phyloP scores from a whole-genome alignment of 805 yeast genomes.

The Priceomyces castillae region DNA sequence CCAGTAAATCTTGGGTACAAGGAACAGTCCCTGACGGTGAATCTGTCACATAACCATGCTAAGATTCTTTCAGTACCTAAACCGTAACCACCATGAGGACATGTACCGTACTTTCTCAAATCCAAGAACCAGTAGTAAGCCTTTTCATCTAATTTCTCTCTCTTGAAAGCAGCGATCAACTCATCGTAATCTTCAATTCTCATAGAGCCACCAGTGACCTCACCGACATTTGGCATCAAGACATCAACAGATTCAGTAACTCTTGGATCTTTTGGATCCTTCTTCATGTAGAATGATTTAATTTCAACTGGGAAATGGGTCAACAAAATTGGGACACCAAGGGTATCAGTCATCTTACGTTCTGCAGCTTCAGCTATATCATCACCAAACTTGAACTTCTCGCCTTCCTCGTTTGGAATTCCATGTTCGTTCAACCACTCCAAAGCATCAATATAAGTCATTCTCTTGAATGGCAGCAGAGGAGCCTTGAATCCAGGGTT shows the following conservation, averaged over 20 bases:
- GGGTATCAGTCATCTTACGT: slow-evolving; percentile 95
- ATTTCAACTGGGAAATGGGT: slow-evolving; percentile 95
- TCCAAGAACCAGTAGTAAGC: slow-evolving; percentile 96
- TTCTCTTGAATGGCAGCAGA: slow-evolving; percentile 79
- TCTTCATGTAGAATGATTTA: slow-evolving; percentile 97
- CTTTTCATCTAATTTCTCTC: slow-evolving; percentile 81
- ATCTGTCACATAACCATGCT: slow-evolving; percentile 97
- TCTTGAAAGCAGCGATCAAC: slow-evolving; percentile 83
- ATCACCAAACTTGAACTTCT: slow-evolving; percentile 92
- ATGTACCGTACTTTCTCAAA: slow-evolving; percentile 94
- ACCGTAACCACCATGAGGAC: slow-evolving; percentile 99
- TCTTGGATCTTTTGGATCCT: slow-evolving; percentile 82
- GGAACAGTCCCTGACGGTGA: slow-evolving; percentile 97
- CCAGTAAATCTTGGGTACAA: slow-evolving; percentile 97
- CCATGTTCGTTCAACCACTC: slow-evolving; percentile 96
- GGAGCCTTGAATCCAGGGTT: slow-evolving; percentile 92
- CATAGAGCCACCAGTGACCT: slow-evolving; percentile 99
- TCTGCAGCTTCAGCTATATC: slow-evolving; percentile 99
- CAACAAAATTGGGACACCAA: slow-evolving; percentile 88
- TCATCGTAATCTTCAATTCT: slow-evolving; percentile 84
- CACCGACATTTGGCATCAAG: slow-evolving; percentile 98
- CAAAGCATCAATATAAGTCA: slow-evolving; percentile 87
- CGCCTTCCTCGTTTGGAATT: slow-evolving; percentile 91
- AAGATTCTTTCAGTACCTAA: slow-evolving; percentile 96
- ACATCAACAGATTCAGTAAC: slow-evolving; percentile 99